Evolutionary conservation across 495 filamentous ascomycete species (phyloP).

Genomic region (Penicillium longicatenatum): DNA sequence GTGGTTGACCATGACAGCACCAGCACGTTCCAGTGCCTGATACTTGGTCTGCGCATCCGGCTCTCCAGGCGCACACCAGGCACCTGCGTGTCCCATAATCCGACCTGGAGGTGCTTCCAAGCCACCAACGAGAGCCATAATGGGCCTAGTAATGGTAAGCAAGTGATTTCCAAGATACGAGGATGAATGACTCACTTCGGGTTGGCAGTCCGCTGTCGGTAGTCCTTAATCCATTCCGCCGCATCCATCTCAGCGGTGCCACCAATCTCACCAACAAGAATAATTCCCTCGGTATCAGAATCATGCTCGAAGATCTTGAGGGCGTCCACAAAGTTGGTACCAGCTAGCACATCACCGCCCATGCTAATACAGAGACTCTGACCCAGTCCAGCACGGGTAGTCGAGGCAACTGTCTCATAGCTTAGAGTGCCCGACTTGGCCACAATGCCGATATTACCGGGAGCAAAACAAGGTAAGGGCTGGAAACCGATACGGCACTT

Average conservation of each 20-base stretch:
- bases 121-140: slow-evolving; percentile 78
- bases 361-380: slow-evolving; percentile 87
- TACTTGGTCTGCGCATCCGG: slow-evolving; percentile 67
- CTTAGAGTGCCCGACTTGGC: slow-evolving; percentile 88
- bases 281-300: slow-evolving; percentile 75
- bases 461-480: slow-evolving; percentile 72
- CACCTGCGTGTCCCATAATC: slow-evolving; percentile 91
- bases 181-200: slow-evolving; percentile 63
- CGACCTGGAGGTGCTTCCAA: slow-evolving; percentile 62
- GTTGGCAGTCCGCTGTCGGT: slow-evolving; percentile 55
- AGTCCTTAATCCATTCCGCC: slow-evolving; percentile 76
- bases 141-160: slow-evolving; percentile 56
- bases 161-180: neutral
- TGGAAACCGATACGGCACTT: slow-evolving; percentile 88
- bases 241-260: slow-evolving; percentile 79
- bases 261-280: slow-evolving; percentile 86
- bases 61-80: slow-evolving; percentile 70
- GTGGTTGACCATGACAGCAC: slow-evolving; percentile 76
- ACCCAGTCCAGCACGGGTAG: slow-evolving; percentile 77
- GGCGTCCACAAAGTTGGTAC: slow-evolving; percentile 79
- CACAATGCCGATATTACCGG: slow-evolving; percentile 78
- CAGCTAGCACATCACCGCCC: slow-evolving; percentile 82
- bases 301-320: slow-evolving; percentile 74
- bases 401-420: slow-evolving; percentile 85
- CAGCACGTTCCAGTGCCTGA: slow-evolving; percentile 65